phyloP scores from a whole-genome alignment of 1,284 basidiomycete genomes.

The Pascua sp. region DNA sequence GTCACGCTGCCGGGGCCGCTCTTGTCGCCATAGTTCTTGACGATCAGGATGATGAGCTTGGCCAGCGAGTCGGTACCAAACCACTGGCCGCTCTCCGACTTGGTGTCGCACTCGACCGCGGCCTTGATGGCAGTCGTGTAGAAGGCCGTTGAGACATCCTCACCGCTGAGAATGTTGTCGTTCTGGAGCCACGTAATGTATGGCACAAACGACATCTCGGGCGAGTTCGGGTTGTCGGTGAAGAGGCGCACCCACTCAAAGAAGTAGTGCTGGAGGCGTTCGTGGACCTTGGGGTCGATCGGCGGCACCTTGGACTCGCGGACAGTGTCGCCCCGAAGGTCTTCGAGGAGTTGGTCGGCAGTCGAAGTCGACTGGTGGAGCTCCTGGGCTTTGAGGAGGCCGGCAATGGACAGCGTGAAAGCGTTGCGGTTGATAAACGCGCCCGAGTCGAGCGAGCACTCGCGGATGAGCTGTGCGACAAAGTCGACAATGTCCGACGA shows the following conservation, averaged over 20 bases:
- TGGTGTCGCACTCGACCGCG: constrained; percentile 86
- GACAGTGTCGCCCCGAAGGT: constrained; percentile 29
- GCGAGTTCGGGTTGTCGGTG: constrained; percentile 61
- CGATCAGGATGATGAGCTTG: constrained; percentile 92
- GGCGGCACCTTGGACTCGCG: constrained; percentile 24
- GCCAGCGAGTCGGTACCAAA: constrained; percentile 94
- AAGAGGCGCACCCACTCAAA: constrained; percentile 91
- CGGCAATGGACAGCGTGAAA: constrained; percentile 76
- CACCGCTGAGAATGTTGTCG: constrained; percentile 92
- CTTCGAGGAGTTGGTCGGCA: constrained; percentile 47
- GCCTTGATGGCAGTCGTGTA: constrained; percentile 97
- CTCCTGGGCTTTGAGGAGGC: constrained; percentile 60
- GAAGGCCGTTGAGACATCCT: constrained; percentile 95
- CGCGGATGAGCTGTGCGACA: constrained; percentile 76
- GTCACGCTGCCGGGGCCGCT: constrained; percentile 75
- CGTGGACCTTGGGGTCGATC: constrained; percentile 50
- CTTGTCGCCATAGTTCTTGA: constrained; percentile 80
- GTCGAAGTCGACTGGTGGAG: constrained; percentile 32
- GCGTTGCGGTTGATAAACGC: constrained; percentile 72
- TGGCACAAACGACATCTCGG: constrained; percentile 95
- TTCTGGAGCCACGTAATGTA: constrained; percentile 95
- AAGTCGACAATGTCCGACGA: constrained; percentile 77
- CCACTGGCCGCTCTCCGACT: constrained; percentile 73
- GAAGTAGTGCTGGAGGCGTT: constrained; percentile 59
- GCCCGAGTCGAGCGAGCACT: constrained; percentile 74